These are phyloP conservation scores for Cardamine chenopodiifolia DNA, from an alignment of 345 rosid species.

Conservation along the genomic window DNA sequence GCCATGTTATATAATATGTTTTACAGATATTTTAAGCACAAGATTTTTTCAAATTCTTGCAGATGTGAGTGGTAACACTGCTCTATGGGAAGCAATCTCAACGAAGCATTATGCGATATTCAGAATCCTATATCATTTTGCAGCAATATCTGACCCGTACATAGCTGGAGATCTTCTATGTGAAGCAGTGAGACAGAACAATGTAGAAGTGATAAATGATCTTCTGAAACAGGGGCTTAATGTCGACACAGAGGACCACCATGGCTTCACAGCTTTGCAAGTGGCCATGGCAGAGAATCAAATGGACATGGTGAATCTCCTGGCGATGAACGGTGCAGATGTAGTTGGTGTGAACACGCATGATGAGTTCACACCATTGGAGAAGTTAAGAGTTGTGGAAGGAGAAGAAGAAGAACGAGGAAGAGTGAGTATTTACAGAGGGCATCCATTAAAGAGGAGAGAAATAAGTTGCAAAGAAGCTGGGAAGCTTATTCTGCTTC, in stretches of 20 bases:
- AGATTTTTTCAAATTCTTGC: neutral
- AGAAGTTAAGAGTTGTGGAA: conserved; percentile 38
- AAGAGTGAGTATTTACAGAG: conserved; percentile 75
- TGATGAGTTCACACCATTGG: conserved; percentile 27
- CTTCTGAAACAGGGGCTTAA: conserved; percentile 62
- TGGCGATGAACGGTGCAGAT: conserved; percentile 73
- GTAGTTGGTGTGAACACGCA: conserved; percentile 32
- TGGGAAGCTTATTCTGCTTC: conserved; percentile 69
- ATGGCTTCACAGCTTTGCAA: conserved; percentile 66
- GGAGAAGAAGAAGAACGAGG: conserved; percentile 37
- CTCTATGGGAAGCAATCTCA: conserved; percentile 79
- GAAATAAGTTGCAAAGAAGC: conserved; percentile 45
- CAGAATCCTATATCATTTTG: conserved; percentile 62
- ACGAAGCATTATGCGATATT: conserved; percentile 64
- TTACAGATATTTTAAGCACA: neutral
- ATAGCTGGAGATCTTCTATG: conserved; percentile 77
- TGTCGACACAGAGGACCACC: conserved; percentile 59
- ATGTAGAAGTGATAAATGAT: conserved; percentile 56
- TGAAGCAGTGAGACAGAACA: conserved; percentile 69
- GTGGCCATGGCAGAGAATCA: conserved; percentile 61
- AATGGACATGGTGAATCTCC: conserved; percentile 62
- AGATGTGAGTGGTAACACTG: conserved; percentile 74
- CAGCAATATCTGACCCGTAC: conserved; percentile 59
- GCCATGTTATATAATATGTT: neutral
- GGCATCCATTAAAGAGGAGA: conserved; percentile 69